Percentiles rank a stretch among this genome's conserved stretches.
These are phyloP conservation scores for Paraphaeosphaeria sporulosa DNA, from an alignment of 2,329 filamentous ascomycete genomes.

Conservation along the genomic window DNA sequence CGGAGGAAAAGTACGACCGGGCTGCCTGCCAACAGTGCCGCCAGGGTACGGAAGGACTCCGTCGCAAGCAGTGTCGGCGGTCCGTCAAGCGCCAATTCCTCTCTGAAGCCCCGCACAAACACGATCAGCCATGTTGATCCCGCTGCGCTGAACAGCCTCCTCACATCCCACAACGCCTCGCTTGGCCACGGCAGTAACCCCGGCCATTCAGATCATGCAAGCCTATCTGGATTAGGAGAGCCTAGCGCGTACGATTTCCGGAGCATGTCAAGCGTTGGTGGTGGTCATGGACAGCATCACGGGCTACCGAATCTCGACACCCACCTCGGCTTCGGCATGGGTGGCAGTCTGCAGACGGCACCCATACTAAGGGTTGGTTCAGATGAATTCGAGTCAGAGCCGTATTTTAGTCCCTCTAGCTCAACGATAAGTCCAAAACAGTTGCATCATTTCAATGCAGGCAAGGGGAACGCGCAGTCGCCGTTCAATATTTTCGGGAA, in stretches of 20 bases:
- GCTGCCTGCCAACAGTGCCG: conserved; percentile 70
- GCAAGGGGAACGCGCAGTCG: conserved; percentile 67
- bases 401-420: conserved; percentile 69
- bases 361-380: conserved; percentile 64
- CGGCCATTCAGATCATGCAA: conserved; percentile 74
- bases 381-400: conserved; percentile 73
- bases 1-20: conserved; percentile 87
- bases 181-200: conserved; percentile 60
- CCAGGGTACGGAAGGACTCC: conserved; percentile 90
- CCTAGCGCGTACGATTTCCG: conserved; percentile 69
- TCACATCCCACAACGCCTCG: conserved; percentile 64
- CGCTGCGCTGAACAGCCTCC: conserved; percentile 72
- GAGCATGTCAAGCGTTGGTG: conserved; percentile 73
- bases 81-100: conserved; percentile 58
- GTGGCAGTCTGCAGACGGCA: conserved; percentile 78
- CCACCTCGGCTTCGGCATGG: conserved; percentile 71
- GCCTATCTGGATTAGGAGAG: conserved; percentile 70
- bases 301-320: conserved; percentile 86
- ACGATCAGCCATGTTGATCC: conserved; percentile 94
- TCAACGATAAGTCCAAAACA: conserved; percentile 70
- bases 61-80: conserved; percentile 68
- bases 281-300: conserved; percentile 70
- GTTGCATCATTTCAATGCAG: conserved; percentile 87
- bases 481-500: conserved; percentile 49
- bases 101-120: conserved; percentile 88